Conservation (phyloP, 2,329 filamentous ascomycete species). For the Periconia macrospinosa region DNA sequence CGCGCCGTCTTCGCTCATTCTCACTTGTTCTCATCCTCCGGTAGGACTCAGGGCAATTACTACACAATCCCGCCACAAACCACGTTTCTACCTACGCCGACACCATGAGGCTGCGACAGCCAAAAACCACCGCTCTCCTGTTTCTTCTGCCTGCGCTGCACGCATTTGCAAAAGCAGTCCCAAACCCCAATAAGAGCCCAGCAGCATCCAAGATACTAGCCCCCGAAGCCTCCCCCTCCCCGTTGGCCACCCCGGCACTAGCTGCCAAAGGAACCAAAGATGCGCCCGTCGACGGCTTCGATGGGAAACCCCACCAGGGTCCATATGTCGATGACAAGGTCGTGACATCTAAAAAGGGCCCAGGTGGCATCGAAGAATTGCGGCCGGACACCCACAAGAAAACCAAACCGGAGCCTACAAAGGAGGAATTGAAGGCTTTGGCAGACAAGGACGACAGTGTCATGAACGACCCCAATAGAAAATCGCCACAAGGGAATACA, state of each 20-base stretch:
- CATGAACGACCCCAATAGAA: constrained; percentile 84
- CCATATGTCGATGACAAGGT: constrained; percentile 67
- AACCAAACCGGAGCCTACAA: constrained; percentile 25
- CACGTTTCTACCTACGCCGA: constrained; percentile 11
- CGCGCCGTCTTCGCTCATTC: constrained; percentile 2
- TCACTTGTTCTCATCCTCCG: not conserved
- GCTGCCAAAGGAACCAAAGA: constrained; percentile 65
- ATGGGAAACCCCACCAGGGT: constrained; percentile 90
- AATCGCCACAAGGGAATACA: constrained; percentile 78
- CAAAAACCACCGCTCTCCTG: constrained; percentile 49
- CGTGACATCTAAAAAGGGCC: constrained; percentile 32
- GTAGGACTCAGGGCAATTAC: not conserved
- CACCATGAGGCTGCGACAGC: constrained; percentile 63
- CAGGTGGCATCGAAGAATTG: constrained; percentile 42
- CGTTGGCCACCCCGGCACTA: constrained; percentile 24
- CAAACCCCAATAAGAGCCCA: constrained; percentile 35
- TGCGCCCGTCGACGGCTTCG: constrained; percentile 87
- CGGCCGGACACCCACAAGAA: constrained; percentile 30
- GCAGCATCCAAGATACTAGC: constrained; percentile 30
- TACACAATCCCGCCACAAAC: not conserved
- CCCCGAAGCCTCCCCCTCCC: constrained; percentile 21
- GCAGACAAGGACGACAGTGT: constrained; percentile 70
- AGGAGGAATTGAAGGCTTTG: constrained; percentile 46
- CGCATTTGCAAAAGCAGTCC: constrained; percentile 54
- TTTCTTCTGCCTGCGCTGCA: constrained; percentile 65